A percentile compares a stretch with the other conserved stretches of the same genome.
Evolutionary conservation across 148 eudicot genomes (phyloP).

Genomic region (Tetragonia tetragonoides): DNA sequence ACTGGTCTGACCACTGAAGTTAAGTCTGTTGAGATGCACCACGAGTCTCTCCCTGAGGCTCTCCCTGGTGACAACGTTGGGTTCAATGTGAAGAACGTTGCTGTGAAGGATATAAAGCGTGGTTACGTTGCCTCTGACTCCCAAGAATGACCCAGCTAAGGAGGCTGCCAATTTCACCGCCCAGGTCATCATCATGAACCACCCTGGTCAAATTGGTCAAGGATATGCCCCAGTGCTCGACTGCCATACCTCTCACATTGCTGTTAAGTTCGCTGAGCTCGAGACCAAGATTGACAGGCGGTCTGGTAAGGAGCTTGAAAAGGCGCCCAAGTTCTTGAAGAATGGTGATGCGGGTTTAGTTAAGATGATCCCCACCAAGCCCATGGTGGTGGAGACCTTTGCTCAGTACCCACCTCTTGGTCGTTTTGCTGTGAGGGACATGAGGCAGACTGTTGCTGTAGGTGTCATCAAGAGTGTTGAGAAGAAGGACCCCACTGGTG

Average conservation of each 20-base stretch:
- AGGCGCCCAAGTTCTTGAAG: slow-evolving; percentile 40
- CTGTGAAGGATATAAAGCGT: slow-evolving; percentile 41
- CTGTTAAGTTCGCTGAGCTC: too few species aligned
- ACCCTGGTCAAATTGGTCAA: too few species aligned
- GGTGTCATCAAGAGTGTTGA: slow-evolving; percentile 37
- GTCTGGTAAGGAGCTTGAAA: slow-evolving; percentile 38
- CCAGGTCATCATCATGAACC: too few species aligned
- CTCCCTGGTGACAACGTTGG: slow-evolving; percentile 45
- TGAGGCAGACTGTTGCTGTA: slow-evolving; percentile 40
- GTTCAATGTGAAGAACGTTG: slow-evolving; percentile 39
- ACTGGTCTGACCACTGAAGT: slow-evolving; percentile 21
- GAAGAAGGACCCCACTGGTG: slow-evolving; percentile 12
- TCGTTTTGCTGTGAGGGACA: slow-evolving; percentile 38
- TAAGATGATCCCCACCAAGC: slow-evolving; percentile 40
- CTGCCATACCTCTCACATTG: too few species aligned
- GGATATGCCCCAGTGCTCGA: too few species aligned
- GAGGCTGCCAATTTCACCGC: too few species aligned
- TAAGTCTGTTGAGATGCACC: slow-evolving; percentile 48
- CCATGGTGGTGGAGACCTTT: slow-evolving; percentile 33
- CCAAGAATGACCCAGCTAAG: slow-evolving; percentile 7
- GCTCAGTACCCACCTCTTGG: slow-evolving; percentile 38
- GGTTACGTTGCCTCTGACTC: slow-evolving; percentile 36
- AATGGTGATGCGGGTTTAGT: slow-evolving; percentile 37
- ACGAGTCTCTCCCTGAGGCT: slow-evolving; percentile 37
- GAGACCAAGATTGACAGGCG: slow-evolving; percentile 25